Evolutionary conservation across 1,284 basidiomycete species (phyloP).

Genomic region (Ustilago sp.): DNA sequence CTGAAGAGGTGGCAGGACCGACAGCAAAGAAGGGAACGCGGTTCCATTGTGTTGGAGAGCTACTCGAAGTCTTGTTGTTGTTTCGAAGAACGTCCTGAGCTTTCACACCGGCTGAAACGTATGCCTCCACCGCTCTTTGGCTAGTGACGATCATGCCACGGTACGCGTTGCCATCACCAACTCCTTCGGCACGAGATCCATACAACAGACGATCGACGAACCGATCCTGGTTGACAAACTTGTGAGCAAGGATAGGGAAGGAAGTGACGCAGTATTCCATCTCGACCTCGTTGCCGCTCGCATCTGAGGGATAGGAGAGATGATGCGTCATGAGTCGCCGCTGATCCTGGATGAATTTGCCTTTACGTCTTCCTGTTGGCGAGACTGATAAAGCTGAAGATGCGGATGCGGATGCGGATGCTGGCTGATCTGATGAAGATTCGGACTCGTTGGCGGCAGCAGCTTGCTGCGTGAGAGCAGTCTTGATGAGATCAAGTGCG

Average conservation of each 20-base stretch:
- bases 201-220: conserved; percentile 48
- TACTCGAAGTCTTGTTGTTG: conserved; percentile 27
- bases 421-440: conserved; percentile 2
- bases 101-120: conserved; percentile 51
- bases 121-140: conserved; percentile 64
- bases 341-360: conserved; percentile 59
- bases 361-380: conserved; percentile 47
- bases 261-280: conserved; percentile 62
- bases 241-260: conserved; percentile 59
- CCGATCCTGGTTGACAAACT: conserved; percentile 41
- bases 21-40: conserved; percentile 67
- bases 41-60: conserved; percentile 52
- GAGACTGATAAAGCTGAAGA: conserved; percentile 26
- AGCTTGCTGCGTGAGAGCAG: conserved; percentile 26
- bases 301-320: conserved; percentile 39
- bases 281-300: conserved; percentile 38
- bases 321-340: conserved; percentile 66
- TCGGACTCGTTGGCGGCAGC: conserved; percentile 18
- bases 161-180: conserved; percentile 18
- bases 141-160: conserved; percentile 64
- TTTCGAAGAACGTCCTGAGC: conserved; percentile 29
- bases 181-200: conserved; percentile 19
- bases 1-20: conserved; percentile 61
- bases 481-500: conserved; percentile 42
- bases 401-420: conserved; percentile 9